Evolutionary conservation across 2,329 filamentous ascomycete genomes (phyloP), one percentile per base, ranked within the genome.

Genomic region (Neofusicoccum kwambonambiense): DNA sequence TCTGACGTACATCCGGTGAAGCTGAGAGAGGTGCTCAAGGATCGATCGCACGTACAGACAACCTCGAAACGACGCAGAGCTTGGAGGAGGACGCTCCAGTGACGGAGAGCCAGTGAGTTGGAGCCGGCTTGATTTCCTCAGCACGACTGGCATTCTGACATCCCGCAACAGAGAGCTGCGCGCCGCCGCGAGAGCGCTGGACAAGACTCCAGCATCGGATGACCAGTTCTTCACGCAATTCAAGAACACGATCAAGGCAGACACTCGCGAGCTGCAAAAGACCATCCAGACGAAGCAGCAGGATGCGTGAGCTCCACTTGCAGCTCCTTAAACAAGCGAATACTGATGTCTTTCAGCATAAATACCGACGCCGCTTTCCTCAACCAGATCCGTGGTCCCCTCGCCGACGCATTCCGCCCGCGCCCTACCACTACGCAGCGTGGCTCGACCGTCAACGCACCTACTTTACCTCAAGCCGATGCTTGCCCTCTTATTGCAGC

Each of bases 61-160:
- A 22, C 50, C n/a, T 51, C 49, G n/a, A 64, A 50, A 9, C 66
- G 63, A 8, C 51, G 49, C 3, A 67, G 54, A 39, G 52, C 44
- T 12, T 47, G 44, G 35, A 56, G 17, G 68, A 68, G 8, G 66
- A 67, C 9, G 63, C 45, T 17, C 47, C 45, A 11, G 65, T 51
- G 4, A 71, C 70, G 2, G 69, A 72, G 39, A 75, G 69, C 67
- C 73, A 73, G 73, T 75, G 45, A 62, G 58, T 31, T 27, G 27
- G 4, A 31, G 6, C 5, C 35, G 11, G 5, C 35, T 11, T 27
- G 4, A 3, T 31, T 27, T 35, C 49, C 11, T 7, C 13, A 11
- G 7, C 27, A n/a, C 49, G 3, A 3, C 22, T 35, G 5, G 22
- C 34, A 17, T 13, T 19, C 15, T 19, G 31, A 17, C 34, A 4